Conservation (phyloP, 1,284 basidiomycete genomes). For the Leccinum angustisporum region DNA sequence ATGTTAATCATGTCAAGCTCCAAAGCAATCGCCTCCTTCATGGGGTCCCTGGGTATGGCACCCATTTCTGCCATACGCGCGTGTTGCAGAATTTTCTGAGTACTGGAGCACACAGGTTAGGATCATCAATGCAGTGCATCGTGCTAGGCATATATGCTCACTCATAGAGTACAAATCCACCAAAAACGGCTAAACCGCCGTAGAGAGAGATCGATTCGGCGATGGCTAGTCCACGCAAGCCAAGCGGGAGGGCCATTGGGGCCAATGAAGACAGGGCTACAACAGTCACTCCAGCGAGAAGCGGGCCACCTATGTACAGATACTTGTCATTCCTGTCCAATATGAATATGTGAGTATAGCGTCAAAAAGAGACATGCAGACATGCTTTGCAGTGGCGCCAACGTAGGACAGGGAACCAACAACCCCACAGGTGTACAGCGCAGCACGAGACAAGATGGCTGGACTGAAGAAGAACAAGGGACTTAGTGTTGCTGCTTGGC, state of each 20-base stretch:
- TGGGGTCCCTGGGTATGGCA: conserved; percentile 66
- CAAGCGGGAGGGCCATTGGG: conserved; percentile 83
- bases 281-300: conserved; percentile 83
- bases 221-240: conserved; percentile 73
- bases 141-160: conserved; percentile 37
- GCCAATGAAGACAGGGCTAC: conserved; percentile 85
- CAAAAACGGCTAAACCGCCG: conserved; percentile 85
- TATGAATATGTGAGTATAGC: conserved; percentile 1
- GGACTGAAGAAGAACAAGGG: conserved; percentile 87
- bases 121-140: background rate
- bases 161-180: conserved; percentile 88
- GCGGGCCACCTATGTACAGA: conserved; percentile 81
- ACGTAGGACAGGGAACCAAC: conserved; percentile 85
- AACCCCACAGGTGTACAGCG: conserved; percentile 84
- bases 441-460: conserved; percentile 85
- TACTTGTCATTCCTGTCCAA: conserved; percentile 73
- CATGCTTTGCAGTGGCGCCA: conserved; percentile 82
- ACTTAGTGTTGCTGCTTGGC: conserved; percentile 81
- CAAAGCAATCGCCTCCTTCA: conserved; percentile 77
- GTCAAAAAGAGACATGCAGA: conserved; percentile 5
- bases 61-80: conserved; percentile 75
- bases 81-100: conserved; percentile 80
- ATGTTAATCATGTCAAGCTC: conserved; percentile 90
- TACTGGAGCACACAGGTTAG: conserved; percentile 37
- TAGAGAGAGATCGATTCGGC: conserved; percentile 82